Percentiles rank a stretch among this genome's conserved stretches.
These are phyloP conservation scores for Angomonas deanei DNA, from an alignment of 208 protist genomes.

Conservation along the genomic window DNA sequence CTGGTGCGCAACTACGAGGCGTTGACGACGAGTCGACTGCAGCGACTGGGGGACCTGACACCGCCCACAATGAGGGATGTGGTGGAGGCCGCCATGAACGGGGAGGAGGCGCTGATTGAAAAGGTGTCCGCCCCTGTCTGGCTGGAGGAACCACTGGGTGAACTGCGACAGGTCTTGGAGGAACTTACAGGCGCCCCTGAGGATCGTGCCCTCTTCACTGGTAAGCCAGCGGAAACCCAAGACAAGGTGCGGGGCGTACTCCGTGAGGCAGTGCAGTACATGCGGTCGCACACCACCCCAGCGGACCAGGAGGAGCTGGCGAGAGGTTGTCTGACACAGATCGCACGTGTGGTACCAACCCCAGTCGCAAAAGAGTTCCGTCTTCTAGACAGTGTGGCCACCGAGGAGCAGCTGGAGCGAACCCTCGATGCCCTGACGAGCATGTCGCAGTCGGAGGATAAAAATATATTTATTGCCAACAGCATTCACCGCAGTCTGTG, in stretches of 20 bases:
- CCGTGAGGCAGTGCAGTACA: neutral
- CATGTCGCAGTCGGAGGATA: conserved; percentile 11
- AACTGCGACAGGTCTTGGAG: neutral
- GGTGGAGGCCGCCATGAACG: neutral
- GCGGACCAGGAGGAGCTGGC: neutral
- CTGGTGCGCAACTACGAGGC: conserved; percentile 44
- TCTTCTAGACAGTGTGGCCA: neutral
- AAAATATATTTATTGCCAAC: conserved; percentile 25
- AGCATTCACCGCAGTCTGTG: conserved; percentile 11
- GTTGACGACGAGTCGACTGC: conserved; percentile 24
- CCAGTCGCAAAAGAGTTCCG: conserved; percentile 1
- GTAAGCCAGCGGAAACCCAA: neutral
- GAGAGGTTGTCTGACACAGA: neutral
- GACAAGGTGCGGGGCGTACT: neutral
- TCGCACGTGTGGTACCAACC: neutral
- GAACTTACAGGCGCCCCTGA: neutral
- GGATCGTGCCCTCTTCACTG: neutral
- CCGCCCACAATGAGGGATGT: conserved; percentile 13
- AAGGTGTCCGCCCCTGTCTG: conserved; percentile 3
- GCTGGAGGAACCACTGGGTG: conserved; percentile 15
- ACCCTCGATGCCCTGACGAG: neutral
- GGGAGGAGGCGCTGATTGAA: neutral
- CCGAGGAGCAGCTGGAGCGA: conserved; percentile 4
- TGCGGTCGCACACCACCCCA: neutral
- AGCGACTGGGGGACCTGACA: conserved; percentile 33